Conservation (phyloP, 2,329 filamentous ascomycete species). For the Diaporthe caulivora region DNA sequence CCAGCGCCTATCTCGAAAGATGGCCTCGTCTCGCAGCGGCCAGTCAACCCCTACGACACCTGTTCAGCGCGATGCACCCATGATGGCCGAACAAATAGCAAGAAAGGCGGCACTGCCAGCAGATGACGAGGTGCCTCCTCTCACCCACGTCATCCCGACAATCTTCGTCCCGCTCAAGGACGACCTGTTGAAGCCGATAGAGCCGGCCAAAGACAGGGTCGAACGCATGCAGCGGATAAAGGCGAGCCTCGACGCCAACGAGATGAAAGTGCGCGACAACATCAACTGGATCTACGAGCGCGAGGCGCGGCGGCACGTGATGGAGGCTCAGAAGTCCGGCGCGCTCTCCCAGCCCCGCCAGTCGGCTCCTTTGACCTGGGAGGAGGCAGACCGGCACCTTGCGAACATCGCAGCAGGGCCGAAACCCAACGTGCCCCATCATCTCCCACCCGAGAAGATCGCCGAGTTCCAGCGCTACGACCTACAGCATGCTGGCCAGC, state of each 20-base stretch:
- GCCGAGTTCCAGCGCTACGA: constrained; percentile 30
- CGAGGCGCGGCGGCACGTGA: constrained; percentile 49
- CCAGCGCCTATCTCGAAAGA: neutral
- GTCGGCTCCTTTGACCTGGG: constrained; percentile 36
- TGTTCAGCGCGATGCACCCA: neutral
- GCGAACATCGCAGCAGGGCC: constrained; percentile 45
- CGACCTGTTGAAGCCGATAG: constrained; percentile 47
- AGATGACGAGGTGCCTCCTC: constrained; percentile 44
- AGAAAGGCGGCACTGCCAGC: neutral
- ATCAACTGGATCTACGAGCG: constrained; percentile 50
- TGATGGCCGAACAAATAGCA: neutral
- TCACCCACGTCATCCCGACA: constrained; percentile 46
- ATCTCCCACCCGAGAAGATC: constrained; percentile 34
- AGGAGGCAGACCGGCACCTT: constrained; percentile 47
- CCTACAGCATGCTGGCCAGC: neutral
- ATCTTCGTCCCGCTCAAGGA: constrained; percentile 51
- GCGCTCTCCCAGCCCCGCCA: constrained; percentile 30
- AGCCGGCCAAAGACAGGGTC: constrained; percentile 44
- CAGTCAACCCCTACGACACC: neutral
- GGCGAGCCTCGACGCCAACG: constrained; percentile 48
- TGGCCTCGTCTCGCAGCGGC: constrained; percentile 16
- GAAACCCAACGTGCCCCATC: constrained; percentile 43
- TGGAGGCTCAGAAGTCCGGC: constrained; percentile 40
- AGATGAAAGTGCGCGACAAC: constrained; percentile 47
- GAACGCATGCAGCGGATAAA: constrained; percentile 48